Evolutionary conservation across 169 alveolate genomes (phyloP).

Genomic region (Plasmodium fragile): DNA sequence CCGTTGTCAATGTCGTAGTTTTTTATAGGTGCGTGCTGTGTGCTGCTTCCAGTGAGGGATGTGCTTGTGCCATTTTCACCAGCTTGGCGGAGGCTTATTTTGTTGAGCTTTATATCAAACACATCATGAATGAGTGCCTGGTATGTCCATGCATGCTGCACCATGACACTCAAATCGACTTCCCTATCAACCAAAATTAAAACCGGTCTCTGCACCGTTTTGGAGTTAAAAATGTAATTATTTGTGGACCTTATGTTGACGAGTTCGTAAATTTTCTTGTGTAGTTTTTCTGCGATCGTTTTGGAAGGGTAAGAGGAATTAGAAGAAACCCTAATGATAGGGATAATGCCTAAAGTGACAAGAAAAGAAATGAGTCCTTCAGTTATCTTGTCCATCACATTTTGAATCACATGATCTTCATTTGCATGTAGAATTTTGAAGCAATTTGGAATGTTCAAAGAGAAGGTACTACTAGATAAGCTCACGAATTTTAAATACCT

Average conservation of each 20-base stretch:
- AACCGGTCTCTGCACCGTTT: slow-evolving; percentile 86
- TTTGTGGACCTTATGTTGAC: slow-evolving; percentile 77
- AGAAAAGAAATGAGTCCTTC: slow-evolving; percentile 86
- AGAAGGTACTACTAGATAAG: slow-evolving; percentile 85
- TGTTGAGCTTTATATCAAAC: slow-evolving; percentile 85
- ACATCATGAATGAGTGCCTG: slow-evolving; percentile 90
- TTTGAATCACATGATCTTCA: slow-evolving; percentile 77
- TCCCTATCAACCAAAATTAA: slow-evolving; percentile 87
- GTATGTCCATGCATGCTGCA: slow-evolving; percentile 92
- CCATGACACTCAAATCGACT: slow-evolving; percentile 88
- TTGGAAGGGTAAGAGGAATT: slow-evolving; percentile 83
- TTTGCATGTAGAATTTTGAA: slow-evolving; percentile 80
- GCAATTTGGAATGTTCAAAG: slow-evolving; percentile 86
- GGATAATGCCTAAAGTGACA: slow-evolving; percentile 87
- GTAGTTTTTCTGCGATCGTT: slow-evolving; percentile 85
- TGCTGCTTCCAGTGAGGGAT: neutral
- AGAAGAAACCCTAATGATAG: slow-evolving; percentile 86
- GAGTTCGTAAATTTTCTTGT: slow-evolving; percentile 82
- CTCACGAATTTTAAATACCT: slow-evolving; percentile 89
- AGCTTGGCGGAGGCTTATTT: slow-evolving; percentile 67
- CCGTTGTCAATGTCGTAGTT: slow-evolving; percentile 80
- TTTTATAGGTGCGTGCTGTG: neutral
- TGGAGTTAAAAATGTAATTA: slow-evolving; percentile 76
- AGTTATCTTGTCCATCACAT: slow-evolving; percentile 79
- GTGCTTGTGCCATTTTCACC: neutral